phyloP scores from a whole-genome alignment of 116 monocot genomes.

The Phalaenopsis hybrid region DNA sequence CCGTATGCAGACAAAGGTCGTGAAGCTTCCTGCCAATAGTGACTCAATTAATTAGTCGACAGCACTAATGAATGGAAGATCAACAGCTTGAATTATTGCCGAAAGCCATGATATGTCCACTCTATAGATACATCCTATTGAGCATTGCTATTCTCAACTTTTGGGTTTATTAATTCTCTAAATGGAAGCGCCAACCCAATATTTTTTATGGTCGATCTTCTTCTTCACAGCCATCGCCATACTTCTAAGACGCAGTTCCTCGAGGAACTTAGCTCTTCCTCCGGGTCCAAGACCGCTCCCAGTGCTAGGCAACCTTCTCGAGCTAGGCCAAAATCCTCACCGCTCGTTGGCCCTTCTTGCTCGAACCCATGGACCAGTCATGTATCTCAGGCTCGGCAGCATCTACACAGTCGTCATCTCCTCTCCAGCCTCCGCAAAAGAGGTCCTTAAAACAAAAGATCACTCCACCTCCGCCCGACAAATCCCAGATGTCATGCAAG shows the following conservation, averaged over 20 bases:
- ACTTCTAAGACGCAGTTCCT: too few species aligned
- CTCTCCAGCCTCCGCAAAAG: constrained; percentile 26
- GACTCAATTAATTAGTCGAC: too few species aligned
- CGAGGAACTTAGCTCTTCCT: too few species aligned
- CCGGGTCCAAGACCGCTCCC: constrained; percentile 9
- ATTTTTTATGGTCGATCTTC: neutral
- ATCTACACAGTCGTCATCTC: constrained; percentile 27
- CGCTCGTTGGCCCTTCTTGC: constrained; percentile 30
- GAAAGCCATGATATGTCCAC: too few species aligned
- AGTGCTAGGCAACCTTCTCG: constrained; percentile 31
- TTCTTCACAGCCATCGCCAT: too few species aligned
- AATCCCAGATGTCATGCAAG: constrained; percentile 16
- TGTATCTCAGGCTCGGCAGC: constrained; percentile 35
- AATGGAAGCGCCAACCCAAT: neutral
- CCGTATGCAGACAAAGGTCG: too few species aligned
- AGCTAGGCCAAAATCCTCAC: neutral
- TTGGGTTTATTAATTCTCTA: too few species aligned
- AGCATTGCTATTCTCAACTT: too few species aligned
- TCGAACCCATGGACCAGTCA: constrained; percentile 28
- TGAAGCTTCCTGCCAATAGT: too few species aligned
- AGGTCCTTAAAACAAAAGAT: constrained; percentile 31
- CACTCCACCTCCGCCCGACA: constrained; percentile 12
- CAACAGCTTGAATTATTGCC: too few species aligned
- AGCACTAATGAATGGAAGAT: too few species aligned
- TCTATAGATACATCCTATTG: too few species aligned